Evolutionary conservation across 495 filamentous ascomycete genomes (phyloP).

Genomic region (Aspergillus nidulans): DNA sequence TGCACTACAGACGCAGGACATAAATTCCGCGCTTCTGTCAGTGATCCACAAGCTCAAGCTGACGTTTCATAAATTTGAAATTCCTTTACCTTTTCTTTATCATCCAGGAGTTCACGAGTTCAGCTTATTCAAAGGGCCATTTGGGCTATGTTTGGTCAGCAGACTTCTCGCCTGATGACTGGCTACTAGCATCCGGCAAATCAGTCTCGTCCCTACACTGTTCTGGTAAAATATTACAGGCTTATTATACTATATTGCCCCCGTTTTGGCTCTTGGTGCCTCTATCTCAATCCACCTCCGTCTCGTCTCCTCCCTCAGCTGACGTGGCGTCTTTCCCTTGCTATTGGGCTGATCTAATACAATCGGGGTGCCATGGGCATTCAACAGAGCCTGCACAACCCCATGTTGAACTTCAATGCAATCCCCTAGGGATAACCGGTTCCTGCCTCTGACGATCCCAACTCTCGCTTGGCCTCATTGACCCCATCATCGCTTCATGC

Average conservation of each 20-base stretch:
- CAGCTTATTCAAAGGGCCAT: too few species aligned
- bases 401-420: background rate
- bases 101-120: too few species aligned
- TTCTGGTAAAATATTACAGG: background rate
- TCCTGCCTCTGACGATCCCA: background rate
- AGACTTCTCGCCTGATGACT: too few species aligned
- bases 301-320: constrained; percentile 1
- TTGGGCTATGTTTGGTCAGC: too few species aligned
- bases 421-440: background rate
- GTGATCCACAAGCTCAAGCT: too few species aligned
- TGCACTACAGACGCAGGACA: too few species aligned
- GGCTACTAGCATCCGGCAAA: too few species aligned
- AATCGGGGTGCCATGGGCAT: background rate
- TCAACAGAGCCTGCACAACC: background rate
- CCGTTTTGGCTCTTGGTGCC: background rate
- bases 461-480: background rate
- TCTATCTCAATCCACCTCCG: background rate
- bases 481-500: constrained; percentile 2
- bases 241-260: background rate
- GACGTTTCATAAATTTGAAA: too few species aligned
- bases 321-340: background rate
- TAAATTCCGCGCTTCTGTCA: too few species aligned
- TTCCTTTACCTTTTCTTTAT: too few species aligned
- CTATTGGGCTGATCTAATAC: background rate
- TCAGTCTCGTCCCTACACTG: too few species aligned